These are phyloP conservation scores for Cnidoscolus chayamansa DNA, from an alignment of 441 rosid genomes.

Conservation along the genomic window DNA sequence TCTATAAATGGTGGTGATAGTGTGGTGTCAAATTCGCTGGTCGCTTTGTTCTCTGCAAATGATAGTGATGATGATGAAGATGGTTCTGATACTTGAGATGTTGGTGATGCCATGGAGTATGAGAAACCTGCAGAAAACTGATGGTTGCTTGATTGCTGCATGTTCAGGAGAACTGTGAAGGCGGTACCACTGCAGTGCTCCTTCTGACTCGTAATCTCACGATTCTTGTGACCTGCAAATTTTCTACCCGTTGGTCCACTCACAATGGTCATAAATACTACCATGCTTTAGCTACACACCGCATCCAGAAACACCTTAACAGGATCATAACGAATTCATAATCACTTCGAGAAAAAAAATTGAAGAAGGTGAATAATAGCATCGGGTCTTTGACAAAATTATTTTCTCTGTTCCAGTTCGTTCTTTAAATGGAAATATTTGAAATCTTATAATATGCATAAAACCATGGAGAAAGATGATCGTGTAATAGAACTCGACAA, in stretches of 20 bases:
- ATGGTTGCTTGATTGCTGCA: constrained; percentile 30
- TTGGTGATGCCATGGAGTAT: constrained; percentile 17
- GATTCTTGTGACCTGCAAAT: constrained; percentile 21
- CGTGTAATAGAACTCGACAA: not conserved
- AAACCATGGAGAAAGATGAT: not conserved
- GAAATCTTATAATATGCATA: too few relatives aligned
- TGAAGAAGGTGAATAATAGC: too few relatives aligned
- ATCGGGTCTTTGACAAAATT: not conserved
- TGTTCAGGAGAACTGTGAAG: constrained; percentile 18
- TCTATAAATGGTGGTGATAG: constrained; percentile 51
- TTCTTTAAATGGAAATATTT: not conserved
- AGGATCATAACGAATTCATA: not conserved
- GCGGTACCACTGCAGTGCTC: not conserved
- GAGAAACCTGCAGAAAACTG: constrained; percentile 22
- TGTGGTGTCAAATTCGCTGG: constrained; percentile 28
- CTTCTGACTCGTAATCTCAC: constrained; percentile 13
- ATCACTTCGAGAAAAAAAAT: too few relatives aligned
- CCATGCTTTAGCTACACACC: not conserved
- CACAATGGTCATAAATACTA: not conserved
- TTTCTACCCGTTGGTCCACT: constrained; percentile 1
- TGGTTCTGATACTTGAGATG: constrained; percentile 25
- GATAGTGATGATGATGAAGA: constrained; percentile 31
- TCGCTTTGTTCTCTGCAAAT: constrained; percentile 23
- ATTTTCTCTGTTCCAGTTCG: too few relatives aligned
- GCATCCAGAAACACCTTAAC: not conserved